These are phyloP conservation scores for Solanum sejunctum DNA, from an alignment of 257 asterid species.

Conservation along the genomic window DNA sequence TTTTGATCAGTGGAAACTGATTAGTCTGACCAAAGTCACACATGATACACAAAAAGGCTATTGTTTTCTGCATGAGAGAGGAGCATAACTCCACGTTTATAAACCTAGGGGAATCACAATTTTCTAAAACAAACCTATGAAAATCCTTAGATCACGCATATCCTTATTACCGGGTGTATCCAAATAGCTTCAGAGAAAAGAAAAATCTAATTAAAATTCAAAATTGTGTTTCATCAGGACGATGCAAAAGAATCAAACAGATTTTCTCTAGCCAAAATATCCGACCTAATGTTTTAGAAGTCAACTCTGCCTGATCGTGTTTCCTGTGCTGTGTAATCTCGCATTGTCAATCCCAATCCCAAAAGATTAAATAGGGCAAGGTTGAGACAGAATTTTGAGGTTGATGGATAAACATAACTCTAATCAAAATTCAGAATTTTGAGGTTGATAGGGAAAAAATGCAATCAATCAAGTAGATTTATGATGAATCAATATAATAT, in stretches of 20 bases:
- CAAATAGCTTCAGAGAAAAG: background rate
- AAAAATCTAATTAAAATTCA: background rate
- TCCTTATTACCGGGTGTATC: background rate
- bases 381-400: background rate
- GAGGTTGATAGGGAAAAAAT: background rate
- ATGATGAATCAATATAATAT: too few species aligned
- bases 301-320: background rate
- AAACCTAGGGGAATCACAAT: background rate
- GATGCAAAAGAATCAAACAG: background rate
- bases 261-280: background rate
- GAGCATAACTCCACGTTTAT: background rate
- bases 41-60: background rate
- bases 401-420: background rate
- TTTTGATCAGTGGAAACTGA: background rate
- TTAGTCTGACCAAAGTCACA: background rate
- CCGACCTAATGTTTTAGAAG: background rate
- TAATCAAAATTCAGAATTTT: background rate
- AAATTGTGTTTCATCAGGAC: background rate
- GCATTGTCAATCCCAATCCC: background rate
- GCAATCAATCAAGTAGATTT: background rate
- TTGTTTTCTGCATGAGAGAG: background rate
- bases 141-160: background rate
- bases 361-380: background rate
- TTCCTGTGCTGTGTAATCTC: background rate
- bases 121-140: background rate